Conservation (phyloP, 371 early-diverging fungal species). For the Phascolomyces articulosus region DNA sequence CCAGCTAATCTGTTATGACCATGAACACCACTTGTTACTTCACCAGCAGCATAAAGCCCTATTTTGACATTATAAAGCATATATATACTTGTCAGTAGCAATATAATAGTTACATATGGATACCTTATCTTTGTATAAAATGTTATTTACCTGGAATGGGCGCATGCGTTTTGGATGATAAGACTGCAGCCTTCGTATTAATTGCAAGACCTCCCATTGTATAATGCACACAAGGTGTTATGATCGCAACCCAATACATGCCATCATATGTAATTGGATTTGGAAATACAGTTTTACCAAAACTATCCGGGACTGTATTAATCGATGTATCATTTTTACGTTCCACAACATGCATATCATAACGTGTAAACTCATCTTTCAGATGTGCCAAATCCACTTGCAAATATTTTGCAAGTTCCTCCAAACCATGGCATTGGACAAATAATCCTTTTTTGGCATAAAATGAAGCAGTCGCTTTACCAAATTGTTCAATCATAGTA, state of each 20-base stretch:
- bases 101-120: too few relatives aligned
- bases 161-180: slow-evolving; percentile 6
- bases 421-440: slow-evolving; percentile 48
- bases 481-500: slow-evolving; percentile 57
- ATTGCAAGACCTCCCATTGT: slow-evolving; percentile 86
- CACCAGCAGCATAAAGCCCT: slow-evolving; percentile 82
- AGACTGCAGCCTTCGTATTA: slow-evolving; percentile 57
- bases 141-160: slow-evolving; percentile 16
- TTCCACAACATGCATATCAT: slow-evolving; percentile 49
- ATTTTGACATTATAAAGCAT: slow-evolving; percentile 36
- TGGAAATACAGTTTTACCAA: slow-evolving; percentile 75
- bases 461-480: slow-evolving; percentile 58
- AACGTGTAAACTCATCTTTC: slow-evolving; percentile 56
- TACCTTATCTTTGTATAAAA: too few relatives aligned
- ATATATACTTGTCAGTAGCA: too few relatives aligned
- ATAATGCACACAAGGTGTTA: slow-evolving; percentile 85
- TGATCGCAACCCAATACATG: slow-evolving; percentile 68
- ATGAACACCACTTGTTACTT: slow-evolving; percentile 82
- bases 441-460: slow-evolving; percentile 67
- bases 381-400: slow-evolving; percentile 47
- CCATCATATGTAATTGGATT: slow-evolving; percentile 49
- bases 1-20: slow-evolving; percentile 86
- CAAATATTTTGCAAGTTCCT: slow-evolving; percentile 59
- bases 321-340: slow-evolving; percentile 17
- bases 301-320: slow-evolving; percentile 34